Evolutionary conservation across 2,329 filamentous ascomycete genomes (phyloP), one percentile per base, ranked within the genome.

Genomic region (Periconia sp.): DNA sequence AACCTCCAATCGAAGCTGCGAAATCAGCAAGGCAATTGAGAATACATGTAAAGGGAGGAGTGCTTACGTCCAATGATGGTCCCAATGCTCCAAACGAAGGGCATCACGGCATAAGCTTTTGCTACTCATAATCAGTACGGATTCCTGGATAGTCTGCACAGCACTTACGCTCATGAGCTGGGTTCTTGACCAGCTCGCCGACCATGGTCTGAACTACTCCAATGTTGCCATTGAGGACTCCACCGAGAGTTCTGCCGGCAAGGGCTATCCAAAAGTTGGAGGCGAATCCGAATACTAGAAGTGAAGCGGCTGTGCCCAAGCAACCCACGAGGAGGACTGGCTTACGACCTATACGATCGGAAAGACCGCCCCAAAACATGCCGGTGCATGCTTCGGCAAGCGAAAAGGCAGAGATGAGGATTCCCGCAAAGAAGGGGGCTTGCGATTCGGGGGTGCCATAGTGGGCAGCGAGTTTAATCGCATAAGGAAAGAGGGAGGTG

Each of bases 181-280:
- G 89, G 44, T 86, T 88, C 23, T 81, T 88, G 37, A 95, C 88
- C 42, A 96, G 70, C 69, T 96, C 92, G 19, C 87, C 89, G 11
- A 96, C 92, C 88, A 95, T 95, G 13, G 90, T 95, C 70, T 95
- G 67, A 54, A 94, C 89, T 24, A 94, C 88, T 17, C 87, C 89
- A 56, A 95, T 90, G 63, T 96, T 96, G 46, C 92, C 92, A 68
- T 96, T 96, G 41, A 96, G 77, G 10, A 92, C 77, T 16, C 92
- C 91, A 29, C 90, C 92, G 11, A 94, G 66, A 31, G 85, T 82
- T 59, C 92, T 80, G 11, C 90, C 91, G 21, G 83, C 62, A 31
- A 96, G 75, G 12, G 92, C 92, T 44, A 92, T 71, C 86, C 89
- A 92, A 55, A 96, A 89, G 67, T 88, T 95, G 37, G 81, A 78